A percentile compares a stretch with the other conserved stretches of the same genome.
These are phyloP conservation scores for Calocybe gambosa DNA, from an alignment of 1,284 basidiomycete species.

Conservation along the genomic window DNA sequence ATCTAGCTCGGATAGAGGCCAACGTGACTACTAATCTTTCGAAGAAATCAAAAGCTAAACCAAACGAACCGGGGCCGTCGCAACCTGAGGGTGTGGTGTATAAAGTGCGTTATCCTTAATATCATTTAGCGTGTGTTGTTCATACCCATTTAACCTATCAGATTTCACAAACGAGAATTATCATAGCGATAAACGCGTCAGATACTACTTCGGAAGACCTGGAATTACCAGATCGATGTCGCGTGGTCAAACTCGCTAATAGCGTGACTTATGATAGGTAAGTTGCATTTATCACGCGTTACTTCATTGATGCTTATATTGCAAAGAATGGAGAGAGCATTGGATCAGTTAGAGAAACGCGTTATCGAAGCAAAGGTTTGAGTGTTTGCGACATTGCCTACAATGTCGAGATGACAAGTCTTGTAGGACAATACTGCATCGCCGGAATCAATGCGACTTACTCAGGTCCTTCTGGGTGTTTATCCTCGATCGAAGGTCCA, in stretches of 20 bases:
- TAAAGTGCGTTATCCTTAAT: conserved; percentile 40
- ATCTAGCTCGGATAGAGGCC: conserved; percentile 80
- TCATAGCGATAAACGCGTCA: conserved; percentile 66
- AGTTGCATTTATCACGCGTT: not conserved
- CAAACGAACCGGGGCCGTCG: conserved; percentile 32
- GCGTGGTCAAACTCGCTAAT: conserved; percentile 86
- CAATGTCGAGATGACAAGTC: not conserved
- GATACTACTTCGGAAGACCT: conserved; percentile 56
- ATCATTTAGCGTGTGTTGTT: conserved; percentile 1
- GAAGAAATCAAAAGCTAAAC: conserved; percentile 39
- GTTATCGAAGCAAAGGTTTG: conserved; percentile 18
- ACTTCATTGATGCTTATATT: not conserved
- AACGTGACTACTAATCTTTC: conserved; percentile 39
- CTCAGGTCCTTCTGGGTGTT: conserved; percentile 65
- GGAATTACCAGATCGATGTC: conserved; percentile 78
- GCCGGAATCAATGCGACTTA: conserved; percentile 44
- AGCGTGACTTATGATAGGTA: conserved; percentile 88
- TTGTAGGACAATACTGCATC: conserved; percentile 33
- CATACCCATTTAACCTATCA: conserved; percentile 22
- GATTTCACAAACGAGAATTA: conserved; percentile 73
- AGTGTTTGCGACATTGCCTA: not conserved
- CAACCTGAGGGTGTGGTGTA: conserved; percentile 77
- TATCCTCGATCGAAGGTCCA: conserved; percentile 34
- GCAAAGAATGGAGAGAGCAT: conserved; percentile 74
- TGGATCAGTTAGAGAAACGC: conserved; percentile 58